These are phyloP conservation scores for Intubia oerlemansii DNA, from an alignment of 2,329 filamentous ascomycete genomes.

Conservation along the genomic window DNA sequence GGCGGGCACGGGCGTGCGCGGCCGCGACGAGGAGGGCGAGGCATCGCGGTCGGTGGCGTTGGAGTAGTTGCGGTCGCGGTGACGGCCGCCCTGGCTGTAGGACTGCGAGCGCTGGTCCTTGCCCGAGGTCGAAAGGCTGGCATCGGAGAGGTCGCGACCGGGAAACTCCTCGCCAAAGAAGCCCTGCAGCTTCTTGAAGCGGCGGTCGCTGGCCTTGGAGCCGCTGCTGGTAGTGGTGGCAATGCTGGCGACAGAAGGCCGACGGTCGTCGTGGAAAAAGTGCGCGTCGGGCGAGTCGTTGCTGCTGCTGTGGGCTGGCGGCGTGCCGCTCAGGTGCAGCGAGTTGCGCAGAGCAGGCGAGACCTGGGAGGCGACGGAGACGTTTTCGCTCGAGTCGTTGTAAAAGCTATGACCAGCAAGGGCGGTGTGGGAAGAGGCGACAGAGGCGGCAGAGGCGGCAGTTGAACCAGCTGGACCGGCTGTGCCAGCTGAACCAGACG, in stretches of 20 bases:
- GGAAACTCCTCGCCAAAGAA: slow-evolving; percentile 87
- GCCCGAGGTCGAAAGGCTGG: slow-evolving; percentile 30
- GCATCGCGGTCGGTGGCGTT: slow-evolving; percentile 50
- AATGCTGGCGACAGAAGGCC: slow-evolving; percentile 75
- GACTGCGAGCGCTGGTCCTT: slow-evolving; percentile 43
- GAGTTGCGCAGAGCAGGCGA: slow-evolving; percentile 42
- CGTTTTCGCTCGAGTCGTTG: slow-evolving; percentile 54
- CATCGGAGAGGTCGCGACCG: slow-evolving; percentile 52
- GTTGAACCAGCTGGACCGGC: no score
- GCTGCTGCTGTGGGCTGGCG: slow-evolving; percentile 14
- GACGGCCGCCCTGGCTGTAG: slow-evolving; percentile 35
- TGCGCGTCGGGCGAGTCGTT: slow-evolving; percentile 40
- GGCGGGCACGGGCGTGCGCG: slow-evolving; percentile 66
- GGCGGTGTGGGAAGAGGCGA: no score
- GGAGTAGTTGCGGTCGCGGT: slow-evolving; percentile 65
- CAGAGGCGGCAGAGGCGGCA: no score
- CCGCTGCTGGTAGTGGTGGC: slow-evolving; percentile 67
- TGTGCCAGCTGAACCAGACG: no score
- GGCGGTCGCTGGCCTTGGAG: slow-evolving; percentile 50
- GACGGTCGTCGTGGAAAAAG: slow-evolving; percentile 48
- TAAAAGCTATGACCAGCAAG: slow-evolving; percentile 36
- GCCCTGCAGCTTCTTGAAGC: slow-evolving; percentile 66
- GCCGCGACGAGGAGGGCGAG: slow-evolving; percentile 57
- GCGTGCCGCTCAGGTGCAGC: slow-evolving; percentile 5
- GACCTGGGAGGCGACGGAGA: slow-evolving; percentile 39